Evolutionary conservation across 116 monocot species (phyloP).

Genomic region (Cymodocea nodosa): DNA sequence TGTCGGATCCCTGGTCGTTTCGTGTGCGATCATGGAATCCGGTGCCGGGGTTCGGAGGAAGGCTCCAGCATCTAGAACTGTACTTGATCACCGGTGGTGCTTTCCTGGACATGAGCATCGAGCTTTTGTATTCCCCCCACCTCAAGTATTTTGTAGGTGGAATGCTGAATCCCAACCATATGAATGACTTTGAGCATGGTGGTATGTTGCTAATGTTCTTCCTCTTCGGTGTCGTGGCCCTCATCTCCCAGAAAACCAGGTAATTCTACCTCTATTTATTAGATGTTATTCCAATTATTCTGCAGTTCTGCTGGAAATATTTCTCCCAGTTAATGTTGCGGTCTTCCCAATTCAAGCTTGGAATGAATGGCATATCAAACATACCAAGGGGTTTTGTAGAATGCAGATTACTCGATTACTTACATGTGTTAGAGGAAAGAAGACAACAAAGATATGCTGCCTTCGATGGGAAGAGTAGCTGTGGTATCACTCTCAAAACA

Average conservation of each 20-base stretch:
- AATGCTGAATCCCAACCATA: slow-evolving; percentile 68
- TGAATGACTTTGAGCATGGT: slow-evolving; percentile 97
- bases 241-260: slow-evolving; percentile 73
- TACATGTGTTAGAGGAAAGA: too few species aligned
- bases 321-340: not conserved
- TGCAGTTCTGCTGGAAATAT: too few species aligned
- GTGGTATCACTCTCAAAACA: not conserved
- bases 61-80: slow-evolving; percentile 58
- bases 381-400: not conserved
- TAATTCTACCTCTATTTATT: slow-evolving; percentile 3
- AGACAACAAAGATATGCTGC: not conserved
- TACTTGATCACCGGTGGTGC: slow-evolving; percentile 69
- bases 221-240: slow-evolving; percentile 55
- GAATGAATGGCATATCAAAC: not conserved
- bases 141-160: slow-evolving; percentile 47
- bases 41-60: slow-evolving; percentile 16
- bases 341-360: not conserved
- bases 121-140: slow-evolving; percentile 85
- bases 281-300: not conserved
- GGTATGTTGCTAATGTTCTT: slow-evolving; percentile 99
- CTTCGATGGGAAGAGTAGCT: not conserved
- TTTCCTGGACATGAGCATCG: slow-evolving; percentile 75
- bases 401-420: not conserved
- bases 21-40: slow-evolving; percentile 25
- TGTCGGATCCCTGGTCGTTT: slow-evolving; percentile 45